A percentile compares a stretch with the other conserved stretches of the same genome.
Conservation (phyloP, 2,329 filamentous ascomycete genomes). For the Arachnomyces sp. region DNA sequence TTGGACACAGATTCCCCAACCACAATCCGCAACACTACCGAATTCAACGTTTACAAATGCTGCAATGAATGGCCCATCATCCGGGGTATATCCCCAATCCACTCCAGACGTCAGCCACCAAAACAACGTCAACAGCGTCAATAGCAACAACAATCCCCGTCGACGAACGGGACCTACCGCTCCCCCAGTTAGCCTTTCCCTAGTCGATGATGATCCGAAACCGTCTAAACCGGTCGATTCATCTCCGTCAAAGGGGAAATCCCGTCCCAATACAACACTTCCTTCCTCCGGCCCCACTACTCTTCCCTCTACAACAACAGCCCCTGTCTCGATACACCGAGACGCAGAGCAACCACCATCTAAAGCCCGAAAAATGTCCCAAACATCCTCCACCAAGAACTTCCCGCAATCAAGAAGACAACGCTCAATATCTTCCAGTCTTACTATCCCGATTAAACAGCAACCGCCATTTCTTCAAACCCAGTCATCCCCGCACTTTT, state of each 20-base stretch:
- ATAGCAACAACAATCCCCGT: slow-evolving; percentile 12
- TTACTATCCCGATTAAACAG: slow-evolving; percentile 4
- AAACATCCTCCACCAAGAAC: slow-evolving; percentile 17
- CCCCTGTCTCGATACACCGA: too few species aligned
- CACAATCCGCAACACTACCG: background rate
- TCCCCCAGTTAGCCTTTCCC: slow-evolving; percentile 10
- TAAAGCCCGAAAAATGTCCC: slow-evolving; percentile 33
- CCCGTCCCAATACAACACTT: too few species aligned
- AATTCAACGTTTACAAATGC: too few species aligned
- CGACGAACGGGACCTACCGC: slow-evolving; percentile 28
- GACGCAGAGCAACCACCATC: slow-evolving; percentile 18
- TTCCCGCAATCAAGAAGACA: too few species aligned
- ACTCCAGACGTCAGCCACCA: slow-evolving; percentile 14
- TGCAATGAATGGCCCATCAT: slow-evolving; percentile 10
- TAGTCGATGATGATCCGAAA: too few species aligned
- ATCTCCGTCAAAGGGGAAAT: too few species aligned
- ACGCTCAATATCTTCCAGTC: too few species aligned
- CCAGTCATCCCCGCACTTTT: slow-evolving; percentile 16
- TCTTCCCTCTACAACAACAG: slow-evolving; percentile 11
- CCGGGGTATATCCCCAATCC: slow-evolving; percentile 23
- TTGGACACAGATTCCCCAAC: background rate
- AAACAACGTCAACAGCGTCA: slow-evolving; percentile 11
- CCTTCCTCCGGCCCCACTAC: too few species aligned
- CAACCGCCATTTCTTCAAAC: slow-evolving; percentile 24
- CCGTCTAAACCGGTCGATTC: too few species aligned